A percentile compares a stretch with the other conserved stretches of the same genome.
Conservation (phyloP, 768 basidiomycete species). For the Termitomyces sp. region DNA sequence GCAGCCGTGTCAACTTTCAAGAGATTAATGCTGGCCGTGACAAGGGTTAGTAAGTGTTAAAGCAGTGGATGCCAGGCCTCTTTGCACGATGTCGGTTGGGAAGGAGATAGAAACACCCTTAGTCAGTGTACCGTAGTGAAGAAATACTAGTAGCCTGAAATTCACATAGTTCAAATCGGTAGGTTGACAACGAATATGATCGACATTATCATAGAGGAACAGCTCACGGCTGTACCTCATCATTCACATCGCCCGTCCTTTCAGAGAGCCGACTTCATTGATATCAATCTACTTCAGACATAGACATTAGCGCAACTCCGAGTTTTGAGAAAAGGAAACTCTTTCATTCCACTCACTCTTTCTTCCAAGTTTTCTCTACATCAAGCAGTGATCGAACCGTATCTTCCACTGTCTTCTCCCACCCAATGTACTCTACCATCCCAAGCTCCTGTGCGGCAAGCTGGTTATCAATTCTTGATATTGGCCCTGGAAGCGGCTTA, state of each 20-base stretch:
- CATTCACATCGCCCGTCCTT: neutral
- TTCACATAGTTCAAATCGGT: no score
- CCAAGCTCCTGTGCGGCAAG: conserved; percentile 3
- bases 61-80: conserved; percentile 51
- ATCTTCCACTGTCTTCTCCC: conserved; percentile 11
- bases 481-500: neutral
- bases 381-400: conserved; percentile 6
- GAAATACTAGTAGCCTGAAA: no score
- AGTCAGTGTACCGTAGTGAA: conserved; percentile 47
- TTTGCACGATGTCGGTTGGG: conserved; percentile 58
- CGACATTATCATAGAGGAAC: neutral
- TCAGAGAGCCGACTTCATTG: neutral
- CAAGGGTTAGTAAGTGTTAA: conserved; percentile 63
- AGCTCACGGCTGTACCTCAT: neutral
- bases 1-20: conserved; percentile 52
- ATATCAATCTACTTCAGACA: neutral
- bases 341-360: neutral
- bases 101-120: conserved; percentile 52
- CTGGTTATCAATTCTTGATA: neutral
- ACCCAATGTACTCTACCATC: conserved; percentile 6
- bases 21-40: conserved; percentile 69
- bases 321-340: neutral
- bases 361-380: conserved; percentile 9
- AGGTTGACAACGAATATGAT: neutral
- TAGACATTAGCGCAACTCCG: neutral